phyloP scores from a whole-genome alignment of 331 rosid genomes.

The Quercus phellos region DNA sequence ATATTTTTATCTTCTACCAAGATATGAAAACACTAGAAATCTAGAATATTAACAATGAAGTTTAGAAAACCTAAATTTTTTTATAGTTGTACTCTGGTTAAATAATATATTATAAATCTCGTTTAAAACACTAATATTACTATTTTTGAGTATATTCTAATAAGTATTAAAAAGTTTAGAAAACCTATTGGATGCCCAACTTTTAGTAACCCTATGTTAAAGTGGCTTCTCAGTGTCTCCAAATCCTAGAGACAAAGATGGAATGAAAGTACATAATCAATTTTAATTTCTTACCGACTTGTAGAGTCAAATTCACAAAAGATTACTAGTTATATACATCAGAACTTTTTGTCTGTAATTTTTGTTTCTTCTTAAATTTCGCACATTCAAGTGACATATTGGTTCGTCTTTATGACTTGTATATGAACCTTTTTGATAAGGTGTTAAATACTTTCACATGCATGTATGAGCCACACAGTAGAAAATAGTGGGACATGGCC shows the following conservation, averaged over 20 bases:
- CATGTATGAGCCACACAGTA: constrained; percentile 1
- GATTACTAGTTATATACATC: not conserved
- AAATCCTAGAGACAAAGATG: not conserved
- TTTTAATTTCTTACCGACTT: not conserved
- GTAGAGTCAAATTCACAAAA: not conserved
- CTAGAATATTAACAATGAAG: no score
- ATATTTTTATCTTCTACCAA: not conserved
- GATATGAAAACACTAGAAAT: not conserved
- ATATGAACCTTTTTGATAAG: not conserved
- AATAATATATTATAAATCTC: no score
- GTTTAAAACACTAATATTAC: no score
- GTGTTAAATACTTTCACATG: constrained; percentile 27
- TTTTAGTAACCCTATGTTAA: not conserved
- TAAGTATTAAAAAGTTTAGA: no score
- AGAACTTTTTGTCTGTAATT: not conserved
- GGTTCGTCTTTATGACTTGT: no score
- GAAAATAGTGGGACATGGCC: constrained; percentile 2
- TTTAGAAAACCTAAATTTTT: not conserved
- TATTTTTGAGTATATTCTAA: no score
- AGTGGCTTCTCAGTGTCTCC: not conserved
- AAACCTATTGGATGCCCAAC: not conserved
- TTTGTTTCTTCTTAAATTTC: not conserved
- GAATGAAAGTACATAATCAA: not conserved
- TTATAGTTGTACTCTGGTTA: no score
- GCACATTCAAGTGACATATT: no score